Evolutionary conservation across 176 grass and related monocot genomes (phyloP).

Genomic region (Thinopyrum elongatum): DNA sequence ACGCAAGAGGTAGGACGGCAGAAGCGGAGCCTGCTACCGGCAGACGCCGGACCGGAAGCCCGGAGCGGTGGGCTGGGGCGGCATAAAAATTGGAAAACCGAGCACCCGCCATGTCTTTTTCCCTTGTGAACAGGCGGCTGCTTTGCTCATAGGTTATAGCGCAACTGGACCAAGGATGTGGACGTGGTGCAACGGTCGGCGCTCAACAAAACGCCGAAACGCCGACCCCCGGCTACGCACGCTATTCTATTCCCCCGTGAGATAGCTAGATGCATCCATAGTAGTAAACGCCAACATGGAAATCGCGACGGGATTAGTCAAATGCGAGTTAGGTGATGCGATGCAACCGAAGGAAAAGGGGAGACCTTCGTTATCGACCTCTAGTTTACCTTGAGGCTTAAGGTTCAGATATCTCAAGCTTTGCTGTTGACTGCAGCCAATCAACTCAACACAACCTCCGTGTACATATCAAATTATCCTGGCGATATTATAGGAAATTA

Average conservation of each 20-base stretch:
- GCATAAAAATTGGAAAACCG: conserved; percentile 25
- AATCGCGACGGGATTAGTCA: conserved; percentile 28
- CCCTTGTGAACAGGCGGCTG: conserved; percentile 2
- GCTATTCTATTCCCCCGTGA: not conserved
- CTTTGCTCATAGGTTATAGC: not conserved
- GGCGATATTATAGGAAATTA: too few species aligned
- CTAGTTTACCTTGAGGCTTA: not conserved
- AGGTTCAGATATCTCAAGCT: not conserved
- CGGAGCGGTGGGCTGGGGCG: conserved; percentile 18
- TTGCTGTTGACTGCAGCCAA: not conserved
- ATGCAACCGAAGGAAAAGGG: not conserved
- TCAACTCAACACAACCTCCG: not conserved
- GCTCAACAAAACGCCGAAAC: conserved; percentile 20
- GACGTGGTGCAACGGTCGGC: conserved; percentile 41
- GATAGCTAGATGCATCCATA: not conserved
- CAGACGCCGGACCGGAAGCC: not conserved
- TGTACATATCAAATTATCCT: not conserved
- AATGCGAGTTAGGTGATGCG: conserved; percentile 27
- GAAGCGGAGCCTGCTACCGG: not conserved
- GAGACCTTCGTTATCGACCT: not conserved
- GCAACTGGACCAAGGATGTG: conserved; percentile 34
- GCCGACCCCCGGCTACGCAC: not conserved
- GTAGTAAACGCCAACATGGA: conserved; percentile 23
- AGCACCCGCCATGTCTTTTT: conserved; percentile 7
- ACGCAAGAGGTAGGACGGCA: not conserved